Evolutionary conservation across 1,139 yeast genomes (phyloP).

Genomic region (Arxiozyma bovina): DNA sequence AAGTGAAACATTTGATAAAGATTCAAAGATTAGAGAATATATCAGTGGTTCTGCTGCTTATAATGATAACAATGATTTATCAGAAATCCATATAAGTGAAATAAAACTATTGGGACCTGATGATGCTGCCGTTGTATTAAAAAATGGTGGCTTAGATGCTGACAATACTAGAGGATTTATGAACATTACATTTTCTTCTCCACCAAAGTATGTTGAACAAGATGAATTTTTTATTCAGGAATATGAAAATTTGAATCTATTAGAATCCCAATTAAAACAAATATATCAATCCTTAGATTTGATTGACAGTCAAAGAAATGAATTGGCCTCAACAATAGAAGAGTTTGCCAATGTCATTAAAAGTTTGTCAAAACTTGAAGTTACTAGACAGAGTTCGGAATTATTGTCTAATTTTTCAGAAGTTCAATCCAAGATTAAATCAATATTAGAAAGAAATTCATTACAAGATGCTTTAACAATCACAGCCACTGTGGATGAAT

Average conservation of each 20-base stretch:
- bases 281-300: constrained; percentile 65
- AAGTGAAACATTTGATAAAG: constrained; percentile 58
- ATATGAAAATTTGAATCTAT: constrained; percentile 56
- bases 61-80: constrained; percentile 36
- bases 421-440: constrained; percentile 62
- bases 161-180: constrained; percentile 26
- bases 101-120: constrained; percentile 27
- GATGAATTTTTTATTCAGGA: constrained; percentile 71
- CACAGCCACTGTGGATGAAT: constrained; percentile 84
- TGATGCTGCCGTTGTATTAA: constrained; percentile 26
- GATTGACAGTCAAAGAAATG: constrained; percentile 68
- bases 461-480: constrained; percentile 80
- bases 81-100: constrained; percentile 34
- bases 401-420: constrained; percentile 60
- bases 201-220: constrained; percentile 57
- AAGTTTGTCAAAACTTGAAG: constrained; percentile 64
- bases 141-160: constrained; percentile 28
- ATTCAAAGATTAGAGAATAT: constrained; percentile 55
- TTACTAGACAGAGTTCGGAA: constrained; percentile 57
- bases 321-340: constrained; percentile 54
- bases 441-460: constrained; percentile 68
- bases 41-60: constrained; percentile 47
- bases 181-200: constrained; percentile 32
- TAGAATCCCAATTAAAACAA: constrained; percentile 65
- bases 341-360: constrained; percentile 50